Evolutionary conservation across 495 filamentous ascomycete species (phyloP).

Genomic region (Cudoniella acicularis): DNA sequence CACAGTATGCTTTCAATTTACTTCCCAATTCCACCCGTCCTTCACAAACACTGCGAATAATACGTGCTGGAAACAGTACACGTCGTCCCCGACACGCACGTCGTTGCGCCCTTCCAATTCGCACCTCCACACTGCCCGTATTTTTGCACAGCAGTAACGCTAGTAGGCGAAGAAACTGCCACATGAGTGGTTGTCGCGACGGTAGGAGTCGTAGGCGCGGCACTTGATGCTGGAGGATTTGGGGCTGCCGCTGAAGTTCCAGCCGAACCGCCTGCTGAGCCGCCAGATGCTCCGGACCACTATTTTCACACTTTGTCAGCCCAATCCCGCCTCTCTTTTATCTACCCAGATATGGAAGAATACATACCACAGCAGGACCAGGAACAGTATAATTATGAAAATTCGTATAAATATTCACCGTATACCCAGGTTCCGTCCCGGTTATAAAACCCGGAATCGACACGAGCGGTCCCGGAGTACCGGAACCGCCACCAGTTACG

Average conservation of each 20-base stretch:
- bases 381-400: slow-evolving; percentile 48
- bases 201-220: slow-evolving; percentile 23
- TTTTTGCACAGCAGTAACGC: slow-evolving; percentile 9
- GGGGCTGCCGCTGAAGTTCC: slow-evolving; percentile 20
- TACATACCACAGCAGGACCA: slow-evolving; percentile 37
- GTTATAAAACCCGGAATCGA: slow-evolving; percentile 54
- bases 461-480: slow-evolving; percentile 40
- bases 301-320: not conserved
- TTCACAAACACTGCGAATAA: slow-evolving; percentile 25
- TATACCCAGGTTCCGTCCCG: slow-evolving; percentile 51
- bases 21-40: not conserved
- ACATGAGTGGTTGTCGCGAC: slow-evolving; percentile 17
- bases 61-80: slow-evolving; percentile 14
- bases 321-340: not conserved
- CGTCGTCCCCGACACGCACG: slow-evolving; percentile 17
- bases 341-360: no score
- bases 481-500: slow-evolving; percentile 49
- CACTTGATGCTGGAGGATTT: slow-evolving; percentile 16
- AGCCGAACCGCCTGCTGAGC: not conserved
- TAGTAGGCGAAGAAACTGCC: slow-evolving; percentile 21
- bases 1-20: not conserved
- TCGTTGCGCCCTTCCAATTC: slow-evolving; percentile 9
- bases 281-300: not conserved
- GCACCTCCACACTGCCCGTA: slow-evolving; percentile 23
- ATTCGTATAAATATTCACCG: slow-evolving; percentile 48